These are phyloP conservation scores for Diatrype stigma DNA, from an alignment of 2,329 filamentous ascomycete species.

Conservation along the genomic window DNA sequence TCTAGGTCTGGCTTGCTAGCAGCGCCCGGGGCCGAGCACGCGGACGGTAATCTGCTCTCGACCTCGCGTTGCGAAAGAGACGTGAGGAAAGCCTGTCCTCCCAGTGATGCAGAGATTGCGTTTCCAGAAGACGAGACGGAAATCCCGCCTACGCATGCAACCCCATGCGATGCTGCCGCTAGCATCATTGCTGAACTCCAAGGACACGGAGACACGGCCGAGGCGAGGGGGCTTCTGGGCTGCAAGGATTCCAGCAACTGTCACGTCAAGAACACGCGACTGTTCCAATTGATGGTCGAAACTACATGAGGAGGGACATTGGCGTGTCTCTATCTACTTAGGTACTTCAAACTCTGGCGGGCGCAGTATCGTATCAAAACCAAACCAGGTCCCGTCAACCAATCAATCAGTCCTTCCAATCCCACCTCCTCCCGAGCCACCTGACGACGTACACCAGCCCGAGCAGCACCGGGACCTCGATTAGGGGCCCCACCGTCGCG, in stretches of 20 bases:
- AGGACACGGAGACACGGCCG: slow-evolving; percentile 16
- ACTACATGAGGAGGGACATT: neutral
- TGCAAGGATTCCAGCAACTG: slow-evolving; percentile 20
- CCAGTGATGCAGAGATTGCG: neutral
- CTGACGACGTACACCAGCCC: slow-evolving; percentile 71
- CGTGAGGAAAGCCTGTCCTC: neutral
- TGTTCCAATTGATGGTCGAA: slow-evolving; percentile 29
- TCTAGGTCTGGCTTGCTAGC: too few species aligned
- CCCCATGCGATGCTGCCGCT: slow-evolving; percentile 25
- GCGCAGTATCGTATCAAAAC: too few species aligned
- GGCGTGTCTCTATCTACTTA: too few species aligned
- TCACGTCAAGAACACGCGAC: slow-evolving; percentile 24
- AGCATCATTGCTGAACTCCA: slow-evolving; percentile 22
- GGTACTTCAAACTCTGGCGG: too few species aligned
- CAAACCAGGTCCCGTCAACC: too few species aligned
- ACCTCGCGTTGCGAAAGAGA: too few species aligned
- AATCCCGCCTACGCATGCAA: slow-evolving; percentile 8
- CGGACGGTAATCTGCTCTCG: too few species aligned
- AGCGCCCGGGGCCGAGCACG: too few species aligned
- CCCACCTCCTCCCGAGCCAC: slow-evolving; percentile 50
- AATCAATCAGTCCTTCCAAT: slow-evolving; percentile 41
- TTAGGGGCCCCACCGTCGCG: slow-evolving; percentile 76
- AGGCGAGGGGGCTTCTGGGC: slow-evolving; percentile 15
- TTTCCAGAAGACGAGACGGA: neutral
- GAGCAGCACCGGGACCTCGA: slow-evolving; percentile 81